Evolutionary conservation across 176 grass and related monocot species (phyloP).

Genomic region (Eleusine coracana): DNA sequence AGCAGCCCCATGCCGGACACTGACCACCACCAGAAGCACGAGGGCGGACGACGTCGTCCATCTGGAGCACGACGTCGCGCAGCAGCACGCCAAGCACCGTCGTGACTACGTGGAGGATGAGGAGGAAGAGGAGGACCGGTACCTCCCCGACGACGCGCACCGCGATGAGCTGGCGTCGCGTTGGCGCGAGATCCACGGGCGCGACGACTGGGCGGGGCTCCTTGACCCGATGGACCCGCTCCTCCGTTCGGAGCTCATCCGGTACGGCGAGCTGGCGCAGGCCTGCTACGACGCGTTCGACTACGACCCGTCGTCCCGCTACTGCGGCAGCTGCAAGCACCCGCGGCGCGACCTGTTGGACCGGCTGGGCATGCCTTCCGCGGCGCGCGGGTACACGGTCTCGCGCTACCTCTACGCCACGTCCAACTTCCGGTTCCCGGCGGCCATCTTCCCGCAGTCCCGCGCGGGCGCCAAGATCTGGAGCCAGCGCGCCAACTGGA

Average conservation of each 20-base stretch:
- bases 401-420: constrained; percentile 71
- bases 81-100: not conserved
- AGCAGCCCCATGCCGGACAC: not conserved
- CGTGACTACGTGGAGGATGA: not conserved
- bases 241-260: constrained; percentile 71
- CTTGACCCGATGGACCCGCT: constrained; percentile 80
- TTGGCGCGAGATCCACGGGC: constrained; percentile 83
- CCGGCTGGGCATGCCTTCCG: constrained; percentile 49
- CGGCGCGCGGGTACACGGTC: constrained; percentile 50
- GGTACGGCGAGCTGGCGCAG: constrained; percentile 86
- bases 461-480: constrained; percentile 48
- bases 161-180: constrained; percentile 33
- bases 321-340: constrained; percentile 86
- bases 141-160: not conserved
- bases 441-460: constrained; percentile 34
- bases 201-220: constrained; percentile 73
- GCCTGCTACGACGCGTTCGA: constrained; percentile 94
- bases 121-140: constrained; percentile 18
- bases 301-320: constrained; percentile 59
- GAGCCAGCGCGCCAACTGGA: constrained; percentile 94
- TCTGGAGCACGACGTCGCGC: constrained; percentile 20
- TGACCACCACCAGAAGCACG: not conserved
- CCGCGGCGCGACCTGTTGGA: constrained; percentile 48
- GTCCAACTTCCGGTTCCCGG: constrained; percentile 62
- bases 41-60: constrained; percentile 39